Evolutionary conservation across 2,329 filamentous ascomycete genomes (phyloP).

Genomic region (Apiospora hydei): DNA sequence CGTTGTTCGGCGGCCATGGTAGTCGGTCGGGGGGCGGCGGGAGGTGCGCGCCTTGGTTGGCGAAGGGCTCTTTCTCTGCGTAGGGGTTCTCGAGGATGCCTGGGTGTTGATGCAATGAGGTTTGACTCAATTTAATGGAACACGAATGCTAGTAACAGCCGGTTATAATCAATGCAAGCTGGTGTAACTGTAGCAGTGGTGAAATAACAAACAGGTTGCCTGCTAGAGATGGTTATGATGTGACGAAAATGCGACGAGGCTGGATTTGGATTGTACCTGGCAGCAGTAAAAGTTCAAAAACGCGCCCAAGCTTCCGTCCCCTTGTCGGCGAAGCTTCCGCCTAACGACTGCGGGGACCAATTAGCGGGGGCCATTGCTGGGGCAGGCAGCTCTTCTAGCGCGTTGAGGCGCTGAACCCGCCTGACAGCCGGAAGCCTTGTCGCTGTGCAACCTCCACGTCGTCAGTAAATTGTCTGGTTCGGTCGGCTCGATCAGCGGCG

Average conservation of each 20-base stretch:
- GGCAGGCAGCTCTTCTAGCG: conserved; percentile 11
- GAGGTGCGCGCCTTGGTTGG: not conserved
- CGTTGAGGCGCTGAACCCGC: conserved; percentile 12
- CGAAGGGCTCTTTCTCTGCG: not conserved
- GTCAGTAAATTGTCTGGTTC: not conserved
- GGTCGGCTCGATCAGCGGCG: conserved; percentile 1
- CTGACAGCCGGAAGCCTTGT: conserved; percentile 6
- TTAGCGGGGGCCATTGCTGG: conserved; percentile 3
- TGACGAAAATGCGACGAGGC: conserved; percentile 15
- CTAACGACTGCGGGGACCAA: conserved; percentile 26
- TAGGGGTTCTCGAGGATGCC: not conserved
- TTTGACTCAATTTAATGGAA: not conserved
- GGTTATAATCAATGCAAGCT: not conserved
- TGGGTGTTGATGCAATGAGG: not conserved
- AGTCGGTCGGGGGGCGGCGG: conserved; percentile 4
- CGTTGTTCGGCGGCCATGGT: conserved; percentile 95
- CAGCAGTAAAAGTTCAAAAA: conserved; percentile 15
- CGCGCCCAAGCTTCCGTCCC: conserved; percentile 7
- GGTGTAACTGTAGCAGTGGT: not conserved
- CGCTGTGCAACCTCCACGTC: conserved; percentile 15
- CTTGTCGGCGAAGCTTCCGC: conserved; percentile 12
- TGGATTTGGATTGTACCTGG: not conserved
- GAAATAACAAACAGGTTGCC: not conserved
- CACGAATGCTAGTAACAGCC: no score
- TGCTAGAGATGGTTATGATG: not conserved